Evolutionary conservation across 805 yeast genomes (phyloP).

Genomic region (Ogataea henricii): DNA sequence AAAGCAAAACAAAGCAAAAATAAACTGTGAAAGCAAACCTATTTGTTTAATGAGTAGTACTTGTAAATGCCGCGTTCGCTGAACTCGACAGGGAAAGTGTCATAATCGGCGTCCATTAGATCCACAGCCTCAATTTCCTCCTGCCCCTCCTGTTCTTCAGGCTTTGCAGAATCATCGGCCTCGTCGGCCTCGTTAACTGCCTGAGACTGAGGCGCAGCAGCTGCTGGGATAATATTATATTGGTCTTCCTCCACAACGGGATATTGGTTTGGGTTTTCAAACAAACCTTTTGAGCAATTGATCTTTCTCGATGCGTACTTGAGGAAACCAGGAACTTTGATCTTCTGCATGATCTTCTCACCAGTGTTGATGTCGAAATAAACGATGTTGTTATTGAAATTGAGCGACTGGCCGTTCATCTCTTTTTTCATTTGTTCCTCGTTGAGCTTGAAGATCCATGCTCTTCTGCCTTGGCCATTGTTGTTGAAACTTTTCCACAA

Average conservation of each 20-base stretch:
- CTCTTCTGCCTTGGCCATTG: slow-evolving; percentile 66
- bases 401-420: slow-evolving; percentile 26
- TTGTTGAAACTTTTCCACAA: slow-evolving; percentile 56
- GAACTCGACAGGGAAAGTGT: slow-evolving; percentile 55
- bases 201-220: neutral
- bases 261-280: slow-evolving; percentile 29
- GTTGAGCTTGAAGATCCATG: slow-evolving; percentile 67
- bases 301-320: slow-evolving; percentile 56
- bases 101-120: slow-evolving; percentile 38
- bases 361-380: slow-evolving; percentile 68
- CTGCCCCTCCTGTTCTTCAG: slow-evolving; percentile 35
- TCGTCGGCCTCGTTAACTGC: neutral
- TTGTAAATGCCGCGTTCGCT: slow-evolving; percentile 54
- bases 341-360: slow-evolving; percentile 50
- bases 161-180: slow-evolving; percentile 18
- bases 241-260: slow-evolving; percentile 4
- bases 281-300: slow-evolving; percentile 55
- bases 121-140: slow-evolving; percentile 10
- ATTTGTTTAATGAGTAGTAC: slow-evolving; percentile 56
- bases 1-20: slow-evolving; percentile 1
- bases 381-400: slow-evolving; percentile 42
- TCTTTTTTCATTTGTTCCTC: slow-evolving; percentile 26
- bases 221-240: neutral
- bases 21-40: slow-evolving; percentile 9
- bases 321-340: slow-evolving; percentile 49